Evolutionary conservation across 148 eudicot species (phyloP), one percentile per base, ranked within the genome.

Genomic region (Simmondsia chinensis): DNA sequence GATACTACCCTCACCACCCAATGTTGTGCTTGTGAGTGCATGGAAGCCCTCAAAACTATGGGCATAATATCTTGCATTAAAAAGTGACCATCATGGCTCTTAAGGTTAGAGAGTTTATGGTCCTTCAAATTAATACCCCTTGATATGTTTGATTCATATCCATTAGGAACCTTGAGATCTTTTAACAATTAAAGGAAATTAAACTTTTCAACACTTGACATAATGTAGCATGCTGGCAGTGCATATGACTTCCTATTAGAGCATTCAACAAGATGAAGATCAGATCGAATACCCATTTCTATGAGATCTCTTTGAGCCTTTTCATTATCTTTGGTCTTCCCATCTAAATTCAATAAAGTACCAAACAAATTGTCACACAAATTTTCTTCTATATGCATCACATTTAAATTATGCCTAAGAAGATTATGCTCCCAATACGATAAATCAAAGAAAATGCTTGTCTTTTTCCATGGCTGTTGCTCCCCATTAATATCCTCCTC

Each of bases 1-100:
- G 21, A 37, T 37, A 37, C 9, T 16, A 16, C 13, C 19, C 19
- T 8, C 40, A 37, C 19, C 20, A 37, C 41, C 11, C 41, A 16
- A 16, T 10, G 19, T 7, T 37, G 41, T 37, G 41, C 8, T 16
- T 4, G 9, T 2, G 41, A 37, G 13, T 37, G 41, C 21, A 37
- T 16, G 21, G 41, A 37, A 2, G 41, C 21, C 21, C 20, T 37
- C 9, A n/a, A 37, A 37, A n/a, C 41, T 1, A 37, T 36, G 5
- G 40, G 40, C 10, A 36, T 5, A 36, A 36, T 36, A 21, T 36
- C 40, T 36, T 36, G 40, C 40, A 36, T 36, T 36, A 36, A 10
- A 36, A 36, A 15, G 20, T 36, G 40, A 17, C 14, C 40, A n/a
- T 42, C 30, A 12, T 42, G 46, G 22, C 30, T 42, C 14, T 42